Percentiles rank a stretch among this genome's conserved stretches.
Conservation (phyloP, 73 alveolate genomes). For the Paramecium tetraurelia region DNA sequence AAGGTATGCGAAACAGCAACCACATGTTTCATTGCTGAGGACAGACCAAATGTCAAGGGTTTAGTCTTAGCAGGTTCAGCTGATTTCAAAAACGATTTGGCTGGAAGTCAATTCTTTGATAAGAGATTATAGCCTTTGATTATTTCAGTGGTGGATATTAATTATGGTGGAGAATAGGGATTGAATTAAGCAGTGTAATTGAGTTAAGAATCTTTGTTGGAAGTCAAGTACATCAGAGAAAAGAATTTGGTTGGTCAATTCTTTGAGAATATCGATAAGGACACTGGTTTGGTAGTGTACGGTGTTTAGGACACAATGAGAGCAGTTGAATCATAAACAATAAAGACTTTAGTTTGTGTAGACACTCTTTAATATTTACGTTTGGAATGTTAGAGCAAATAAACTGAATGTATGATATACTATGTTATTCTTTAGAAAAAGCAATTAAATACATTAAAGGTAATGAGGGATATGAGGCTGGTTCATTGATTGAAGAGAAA, state of each 20-base stretch:
- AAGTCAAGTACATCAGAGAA: constrained; percentile 97
- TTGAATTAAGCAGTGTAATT: constrained; percentile 91
- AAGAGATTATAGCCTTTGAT: constrained; percentile 83
- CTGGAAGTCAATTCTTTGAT: constrained; percentile 86
- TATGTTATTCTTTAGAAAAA: not conserved
- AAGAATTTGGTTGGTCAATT: constrained; percentile 90
- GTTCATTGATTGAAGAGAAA: constrained; percentile 68
- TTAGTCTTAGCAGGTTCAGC: constrained; percentile 98
- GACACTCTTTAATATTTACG: constrained; percentile 79
- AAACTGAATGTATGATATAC: constrained; percentile 49
- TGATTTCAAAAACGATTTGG: constrained; percentile 94
- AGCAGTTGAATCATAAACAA: constrained; percentile 95
- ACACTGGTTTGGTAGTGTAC: constrained; percentile 94
- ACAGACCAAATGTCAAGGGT: constrained; percentile 94
- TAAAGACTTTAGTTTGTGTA: constrained; percentile 86
- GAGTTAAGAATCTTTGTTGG: constrained; percentile 88
- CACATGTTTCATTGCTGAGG: constrained; percentile 93
- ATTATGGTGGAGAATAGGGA: constrained; percentile 99
- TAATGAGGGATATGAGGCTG: constrained; percentile 66
- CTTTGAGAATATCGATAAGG: constrained; percentile 96
- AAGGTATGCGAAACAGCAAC: constrained; percentile 98
- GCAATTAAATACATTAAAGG: not conserved
- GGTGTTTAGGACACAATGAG: constrained; percentile 98
- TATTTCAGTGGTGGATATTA: constrained; percentile 92
- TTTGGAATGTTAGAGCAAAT: constrained; percentile 39